These are phyloP conservation scores for Apiosordaria backusii DNA, from an alignment of 495 filamentous ascomycete species.

Conservation along the genomic window DNA sequence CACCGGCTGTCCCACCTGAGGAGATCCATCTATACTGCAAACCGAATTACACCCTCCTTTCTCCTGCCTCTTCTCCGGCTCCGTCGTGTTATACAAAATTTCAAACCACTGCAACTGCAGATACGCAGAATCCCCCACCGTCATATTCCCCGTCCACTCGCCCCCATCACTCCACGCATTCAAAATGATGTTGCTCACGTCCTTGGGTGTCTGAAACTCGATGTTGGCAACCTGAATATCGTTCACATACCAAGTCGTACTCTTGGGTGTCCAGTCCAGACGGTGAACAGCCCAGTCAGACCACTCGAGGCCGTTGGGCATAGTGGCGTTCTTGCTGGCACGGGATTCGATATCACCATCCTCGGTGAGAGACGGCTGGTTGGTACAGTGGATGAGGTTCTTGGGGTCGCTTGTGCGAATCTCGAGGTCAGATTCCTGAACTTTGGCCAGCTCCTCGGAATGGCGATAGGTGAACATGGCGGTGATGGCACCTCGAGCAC, in stretches of 20 bases:
- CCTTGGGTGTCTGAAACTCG: constrained; percentile 58
- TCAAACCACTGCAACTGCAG: constrained; percentile 75
- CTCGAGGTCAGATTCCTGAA: constrained; percentile 76
- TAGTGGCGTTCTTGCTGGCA: constrained; percentile 46
- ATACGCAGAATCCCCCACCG: constrained; percentile 52
- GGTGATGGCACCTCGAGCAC: constrained; percentile 58
- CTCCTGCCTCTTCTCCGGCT: constrained; percentile 3
- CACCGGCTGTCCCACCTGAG: constrained; percentile 40
- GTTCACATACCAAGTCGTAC: constrained; percentile 68
- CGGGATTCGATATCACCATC: constrained; percentile 44
- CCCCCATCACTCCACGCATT: constrained; percentile 79
- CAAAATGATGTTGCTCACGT: constrained; percentile 58
- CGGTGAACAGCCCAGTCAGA: constrained; percentile 67
- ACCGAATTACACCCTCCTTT: constrained; percentile 31
- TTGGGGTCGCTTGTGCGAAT: constrained; percentile 59
- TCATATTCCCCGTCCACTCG: constrained; percentile 71
- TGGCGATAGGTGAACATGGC: constrained; percentile 66
- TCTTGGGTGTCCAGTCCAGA: constrained; percentile 63
- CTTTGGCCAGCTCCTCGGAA: constrained; percentile 31
- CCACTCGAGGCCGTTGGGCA: constrained; percentile 51
- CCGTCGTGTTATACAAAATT: constrained; percentile 61
- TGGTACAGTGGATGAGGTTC: constrained; percentile 63
- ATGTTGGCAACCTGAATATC: constrained; percentile 53
- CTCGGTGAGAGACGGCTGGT: constrained; percentile 57
- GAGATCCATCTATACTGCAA: constrained; percentile 49